Evolutionary conservation across 768 basidiomycete genomes (phyloP).

Genomic region (Rhodotorula taiwanensis): DNA sequence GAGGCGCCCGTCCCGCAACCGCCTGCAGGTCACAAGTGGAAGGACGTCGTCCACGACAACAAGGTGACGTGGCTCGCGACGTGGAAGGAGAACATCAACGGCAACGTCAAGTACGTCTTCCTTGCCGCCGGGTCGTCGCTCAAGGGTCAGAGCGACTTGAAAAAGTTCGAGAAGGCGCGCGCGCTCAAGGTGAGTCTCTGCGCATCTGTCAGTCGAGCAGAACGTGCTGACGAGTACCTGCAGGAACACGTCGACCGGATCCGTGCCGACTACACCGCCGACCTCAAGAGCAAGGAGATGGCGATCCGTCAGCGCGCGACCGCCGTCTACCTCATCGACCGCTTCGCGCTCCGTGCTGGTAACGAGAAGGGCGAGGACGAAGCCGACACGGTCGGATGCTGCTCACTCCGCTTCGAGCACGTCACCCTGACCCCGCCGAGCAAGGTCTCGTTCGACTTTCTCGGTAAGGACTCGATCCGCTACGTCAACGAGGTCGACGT

Average conservation of each 20-base stretch:
- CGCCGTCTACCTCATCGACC: slow-evolving; percentile 97
- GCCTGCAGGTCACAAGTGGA: slow-evolving; percentile 89
- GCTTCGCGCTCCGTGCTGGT: slow-evolving; percentile 91
- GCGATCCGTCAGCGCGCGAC: slow-evolving; percentile 94
- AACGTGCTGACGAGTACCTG: not conserved
- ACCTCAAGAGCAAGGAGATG: slow-evolving; percentile 86
- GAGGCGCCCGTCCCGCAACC: slow-evolving; percentile 69
- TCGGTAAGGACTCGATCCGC: slow-evolving; percentile 98
- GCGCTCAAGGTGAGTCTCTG: slow-evolving; percentile 69
- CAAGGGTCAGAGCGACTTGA: slow-evolving; percentile 96
- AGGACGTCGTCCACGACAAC: slow-evolving; percentile 76
- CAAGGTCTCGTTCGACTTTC: slow-evolving; percentile 87
- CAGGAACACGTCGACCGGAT: slow-evolving; percentile 87
- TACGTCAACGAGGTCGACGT: slow-evolving; percentile 89
- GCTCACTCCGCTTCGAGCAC: slow-evolving; percentile 93
- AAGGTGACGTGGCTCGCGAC: slow-evolving; percentile 98
- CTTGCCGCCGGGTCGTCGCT: slow-evolving; percentile 92
- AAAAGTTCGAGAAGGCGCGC: slow-evolving; percentile 95
- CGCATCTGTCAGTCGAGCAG: not conserved
- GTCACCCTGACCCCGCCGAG: slow-evolving; percentile 83
- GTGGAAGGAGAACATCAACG: slow-evolving; percentile 98
- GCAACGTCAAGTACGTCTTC: slow-evolving; percentile 67
- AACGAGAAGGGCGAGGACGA: slow-evolving; percentile 99
- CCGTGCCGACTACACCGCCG: slow-evolving; percentile 74
- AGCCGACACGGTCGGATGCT: slow-evolving; percentile 98